Evolutionary conservation across 805 yeast species (phyloP).

Genomic region (Wickerhamiella brachini): DNA sequence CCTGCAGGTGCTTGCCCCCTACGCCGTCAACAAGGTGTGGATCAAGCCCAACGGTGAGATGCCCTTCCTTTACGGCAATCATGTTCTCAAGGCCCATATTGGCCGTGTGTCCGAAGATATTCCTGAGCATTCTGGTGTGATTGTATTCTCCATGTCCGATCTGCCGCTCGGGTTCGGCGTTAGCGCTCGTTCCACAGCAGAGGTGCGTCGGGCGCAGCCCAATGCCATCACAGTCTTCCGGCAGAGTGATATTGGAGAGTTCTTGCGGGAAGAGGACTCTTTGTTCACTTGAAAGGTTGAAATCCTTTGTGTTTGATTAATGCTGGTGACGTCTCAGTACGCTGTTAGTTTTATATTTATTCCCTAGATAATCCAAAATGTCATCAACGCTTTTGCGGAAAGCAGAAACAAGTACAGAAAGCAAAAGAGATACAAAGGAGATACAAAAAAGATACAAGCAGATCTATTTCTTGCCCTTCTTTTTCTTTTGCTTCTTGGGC

Average conservation of each 20-base stretch:
- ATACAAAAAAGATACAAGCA: too few relatives aligned
- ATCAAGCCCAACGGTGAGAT: constrained; percentile 94
- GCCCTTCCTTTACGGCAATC: constrained; percentile 96
- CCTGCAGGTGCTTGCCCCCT: constrained; percentile 63
- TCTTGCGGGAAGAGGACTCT: constrained; percentile 94
- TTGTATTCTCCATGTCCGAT: constrained; percentile 83
- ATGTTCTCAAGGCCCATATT: constrained; percentile 88
- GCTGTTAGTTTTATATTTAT: constrained; percentile 1
- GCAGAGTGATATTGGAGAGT: constrained; percentile 97
- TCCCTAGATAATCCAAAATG: neutral
- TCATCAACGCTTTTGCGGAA: too few relatives aligned
- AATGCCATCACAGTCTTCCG: constrained; percentile 90
- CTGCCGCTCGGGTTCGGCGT: constrained; percentile 93
- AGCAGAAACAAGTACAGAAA: too few relatives aligned
- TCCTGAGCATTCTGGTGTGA: constrained; percentile 94
- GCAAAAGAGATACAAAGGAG: too few relatives aligned
- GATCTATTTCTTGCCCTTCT: constrained; percentile 23
- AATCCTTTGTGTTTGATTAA: neutral
- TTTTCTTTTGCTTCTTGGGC: constrained; percentile 21
- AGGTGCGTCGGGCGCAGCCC: constrained; percentile 78
- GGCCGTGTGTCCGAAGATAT: constrained; percentile 96
- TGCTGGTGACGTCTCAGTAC: neutral
- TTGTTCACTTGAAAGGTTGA: constrained; percentile 47
- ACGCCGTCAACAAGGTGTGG: constrained; percentile 92
- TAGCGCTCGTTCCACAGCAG: constrained; percentile 79